These are phyloP conservation scores for Salvia hispanica DNA, from an alignment of 257 asterid genomes.

Conservation along the genomic window DNA sequence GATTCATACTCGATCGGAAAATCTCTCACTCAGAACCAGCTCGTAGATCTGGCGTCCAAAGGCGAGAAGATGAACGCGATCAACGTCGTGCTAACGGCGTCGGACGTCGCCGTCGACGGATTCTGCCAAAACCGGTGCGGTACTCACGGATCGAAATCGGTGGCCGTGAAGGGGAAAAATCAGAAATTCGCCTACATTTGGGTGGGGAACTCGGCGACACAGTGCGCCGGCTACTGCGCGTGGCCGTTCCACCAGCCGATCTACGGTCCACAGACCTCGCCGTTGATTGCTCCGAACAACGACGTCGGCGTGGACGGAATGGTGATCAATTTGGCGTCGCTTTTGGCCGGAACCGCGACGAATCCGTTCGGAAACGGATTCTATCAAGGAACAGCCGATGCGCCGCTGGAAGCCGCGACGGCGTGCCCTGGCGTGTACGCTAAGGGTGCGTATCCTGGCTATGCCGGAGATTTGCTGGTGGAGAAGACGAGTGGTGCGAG, in stretches of 20 bases:
- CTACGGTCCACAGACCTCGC: conserved; percentile 78
- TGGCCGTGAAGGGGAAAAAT: conserved; percentile 34
- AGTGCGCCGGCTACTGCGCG: conserved; percentile 65
- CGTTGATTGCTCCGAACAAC: conserved; percentile 66
- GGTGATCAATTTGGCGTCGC: conserved; percentile 53
- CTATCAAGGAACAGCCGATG: conserved; percentile 62
- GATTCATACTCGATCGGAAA: conserved; percentile 55
- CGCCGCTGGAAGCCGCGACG: conserved; percentile 70
- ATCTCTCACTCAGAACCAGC: conserved; percentile 52
- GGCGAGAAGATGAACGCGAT: conserved; percentile 59
- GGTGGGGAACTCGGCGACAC: conserved; percentile 70
- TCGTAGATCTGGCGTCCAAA: conserved; percentile 51
- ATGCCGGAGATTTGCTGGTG: conserved; percentile 65
- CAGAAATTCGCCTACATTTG: conserved; percentile 65
- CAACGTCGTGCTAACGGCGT: conserved; percentile 60
- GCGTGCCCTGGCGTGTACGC: conserved; percentile 83
- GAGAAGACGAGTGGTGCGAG: conserved; percentile 69
- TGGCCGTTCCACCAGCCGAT: conserved; percentile 84
- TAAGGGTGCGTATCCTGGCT: conserved; percentile 79
- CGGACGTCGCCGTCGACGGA: conserved; percentile 62
- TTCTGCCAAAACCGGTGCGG: conserved; percentile 68
- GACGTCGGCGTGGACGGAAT: conserved; percentile 73
- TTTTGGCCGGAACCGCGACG: conserved; percentile 67
- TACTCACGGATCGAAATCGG: conserved; percentile 51
- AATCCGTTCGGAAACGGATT: conserved; percentile 79